Percentiles rank a stretch among this genome's conserved stretches.
These are phyloP conservation scores for Blastobotrys ciferrii DNA, from an alignment of 1,139 yeast species.

Conservation along the genomic window DNA sequence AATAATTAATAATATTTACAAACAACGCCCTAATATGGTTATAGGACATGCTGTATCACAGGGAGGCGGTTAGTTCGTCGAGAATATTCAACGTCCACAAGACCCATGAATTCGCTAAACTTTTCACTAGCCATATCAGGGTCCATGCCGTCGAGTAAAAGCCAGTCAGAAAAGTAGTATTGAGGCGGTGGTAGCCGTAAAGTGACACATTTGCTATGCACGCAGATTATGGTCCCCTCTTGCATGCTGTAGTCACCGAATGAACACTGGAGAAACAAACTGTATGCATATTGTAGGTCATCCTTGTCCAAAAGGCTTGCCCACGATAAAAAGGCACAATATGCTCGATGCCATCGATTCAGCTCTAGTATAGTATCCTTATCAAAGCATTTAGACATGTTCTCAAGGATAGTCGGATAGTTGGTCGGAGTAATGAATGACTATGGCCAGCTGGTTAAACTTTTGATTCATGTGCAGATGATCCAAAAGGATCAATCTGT, in stretches of 20 bases:
- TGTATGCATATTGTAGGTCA: slow-evolving; percentile 17
- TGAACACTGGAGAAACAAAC: slow-evolving; percentile 16
- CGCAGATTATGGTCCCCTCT: slow-evolving; percentile 9
- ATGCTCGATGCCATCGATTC: slow-evolving; percentile 17
- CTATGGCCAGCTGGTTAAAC: neutral
- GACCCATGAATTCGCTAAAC: slow-evolving; percentile 19
- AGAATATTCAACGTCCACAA: slow-evolving; percentile 15
- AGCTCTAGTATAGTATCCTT: slow-evolving; percentile 16
- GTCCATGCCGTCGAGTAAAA: slow-evolving; percentile 17
- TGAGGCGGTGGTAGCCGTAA: slow-evolving; percentile 15
- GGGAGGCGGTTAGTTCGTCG: slow-evolving; percentile 3
- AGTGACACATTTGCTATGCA: slow-evolving; percentile 15
- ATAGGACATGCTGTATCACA: slow-evolving; percentile 4
- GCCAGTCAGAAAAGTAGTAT: slow-evolving; percentile 16
- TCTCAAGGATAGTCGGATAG: neutral
- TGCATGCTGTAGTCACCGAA: slow-evolving; percentile 17
- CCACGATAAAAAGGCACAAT: slow-evolving; percentile 12
- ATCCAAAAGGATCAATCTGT: slow-evolving; percentile 2
- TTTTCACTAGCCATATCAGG: slow-evolving; percentile 18
- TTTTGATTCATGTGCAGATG: slow-evolving; percentile 7
- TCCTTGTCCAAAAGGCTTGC: slow-evolving; percentile 6
- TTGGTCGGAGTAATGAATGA: slow-evolving; percentile 1
- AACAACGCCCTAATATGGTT: neutral
- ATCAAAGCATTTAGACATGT: slow-evolving; percentile 15
- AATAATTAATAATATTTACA: slow-evolving; percentile 1